phyloP scores from a whole-genome alignment of 2,329 filamentous ascomycete species.

The Blastomyces percursus region DNA sequence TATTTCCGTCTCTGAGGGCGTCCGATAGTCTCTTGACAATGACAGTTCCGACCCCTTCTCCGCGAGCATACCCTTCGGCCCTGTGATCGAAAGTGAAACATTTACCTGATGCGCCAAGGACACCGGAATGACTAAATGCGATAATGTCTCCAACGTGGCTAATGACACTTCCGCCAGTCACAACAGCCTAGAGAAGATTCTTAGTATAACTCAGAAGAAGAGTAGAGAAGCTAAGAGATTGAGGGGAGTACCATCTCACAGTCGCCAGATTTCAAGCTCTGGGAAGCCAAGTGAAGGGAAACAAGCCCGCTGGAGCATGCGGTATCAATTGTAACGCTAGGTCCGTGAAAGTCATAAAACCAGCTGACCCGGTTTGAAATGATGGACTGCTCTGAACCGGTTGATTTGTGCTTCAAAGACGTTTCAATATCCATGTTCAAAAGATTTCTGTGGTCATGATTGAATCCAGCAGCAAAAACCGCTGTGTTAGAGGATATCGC shows the following conservation, averaged over 20 bases:
- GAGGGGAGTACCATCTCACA: slow-evolving; percentile 7
- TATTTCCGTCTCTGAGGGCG: slow-evolving; percentile 29
- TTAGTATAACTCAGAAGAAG: background rate
- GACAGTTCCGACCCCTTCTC: slow-evolving; percentile 33
- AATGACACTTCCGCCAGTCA: slow-evolving; percentile 10
- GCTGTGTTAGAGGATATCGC: slow-evolving; percentile 14
- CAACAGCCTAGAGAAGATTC: slow-evolving; percentile 5
- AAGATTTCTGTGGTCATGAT: slow-evolving; percentile 12
- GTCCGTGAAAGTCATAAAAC: slow-evolving; percentile 20
- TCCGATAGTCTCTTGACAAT: slow-evolving; percentile 32
- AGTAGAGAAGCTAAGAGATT: background rate
- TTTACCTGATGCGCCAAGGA: slow-evolving; percentile 16
- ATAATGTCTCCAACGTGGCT: slow-evolving; percentile 7
- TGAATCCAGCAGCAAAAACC: slow-evolving; percentile 14
- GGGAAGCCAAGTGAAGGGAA: slow-evolving; percentile 22
- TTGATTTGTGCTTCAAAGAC: slow-evolving; percentile 13
- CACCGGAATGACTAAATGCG: slow-evolving; percentile 8
- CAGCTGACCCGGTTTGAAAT: slow-evolving; percentile 22
- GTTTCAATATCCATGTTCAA: slow-evolving; percentile 11
- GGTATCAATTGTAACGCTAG: slow-evolving; percentile 20
- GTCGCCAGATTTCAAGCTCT: slow-evolving; percentile 15
- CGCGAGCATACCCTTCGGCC: slow-evolving; percentile 34
- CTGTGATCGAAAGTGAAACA: slow-evolving; percentile 24
- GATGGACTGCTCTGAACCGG: slow-evolving; percentile 16
- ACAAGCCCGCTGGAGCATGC: slow-evolving; percentile 20